Percentiles rank a stretch among this genome's conserved stretches.
Evolutionary conservation across 2,329 filamentous ascomycete genomes (phyloP).

Genomic region (Colletotrichum magnum): DNA sequence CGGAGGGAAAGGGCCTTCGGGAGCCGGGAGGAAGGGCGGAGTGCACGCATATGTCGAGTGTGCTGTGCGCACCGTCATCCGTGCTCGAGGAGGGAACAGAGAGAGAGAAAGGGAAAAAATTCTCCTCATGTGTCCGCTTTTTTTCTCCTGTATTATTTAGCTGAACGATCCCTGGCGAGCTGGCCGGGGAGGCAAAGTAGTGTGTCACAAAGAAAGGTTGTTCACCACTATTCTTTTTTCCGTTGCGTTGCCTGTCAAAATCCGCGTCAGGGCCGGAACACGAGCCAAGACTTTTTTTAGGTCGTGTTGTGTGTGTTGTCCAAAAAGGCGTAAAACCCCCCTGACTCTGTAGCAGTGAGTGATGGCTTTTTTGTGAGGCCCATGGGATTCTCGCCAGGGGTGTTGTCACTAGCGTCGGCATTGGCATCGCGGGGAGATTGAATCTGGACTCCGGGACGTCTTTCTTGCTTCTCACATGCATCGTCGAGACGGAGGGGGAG

Average conservation of each 20-base stretch:
- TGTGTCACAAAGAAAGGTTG: conserved; percentile 10
- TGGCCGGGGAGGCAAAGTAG: neutral
- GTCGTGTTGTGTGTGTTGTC: neutral
- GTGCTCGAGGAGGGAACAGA: conserved; percentile 4
- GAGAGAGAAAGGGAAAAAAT: neutral
- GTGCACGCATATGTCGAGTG: conserved; percentile 20
- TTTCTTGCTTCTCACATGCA: conserved; percentile 9
- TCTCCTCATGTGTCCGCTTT: neutral
- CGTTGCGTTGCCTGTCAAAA: conserved; percentile 1
- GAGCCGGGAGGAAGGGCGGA: neutral
- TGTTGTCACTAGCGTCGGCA: conserved; percentile 28
- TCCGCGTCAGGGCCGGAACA: conserved; percentile 22
- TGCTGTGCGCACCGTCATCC: conserved; percentile 23
- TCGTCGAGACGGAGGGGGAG: conserved; percentile 6
- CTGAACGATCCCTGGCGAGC: conserved; percentile 4
- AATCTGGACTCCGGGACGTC: neutral
- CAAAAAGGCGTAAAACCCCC: neutral
- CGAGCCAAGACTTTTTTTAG: conserved; percentile 9
- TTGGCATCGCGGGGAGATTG: neutral
- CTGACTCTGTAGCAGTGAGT: neutral
- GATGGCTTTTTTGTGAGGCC: neutral
- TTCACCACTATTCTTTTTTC: conserved; percentile 4
- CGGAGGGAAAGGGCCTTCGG: conserved; percentile 2
- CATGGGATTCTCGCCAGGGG: neutral
- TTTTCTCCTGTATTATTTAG: neutral